Base-by-base conservation (phyloP, 108 stramenopile species). In the Pinguiococcus pyrenoidosus region DNA sequence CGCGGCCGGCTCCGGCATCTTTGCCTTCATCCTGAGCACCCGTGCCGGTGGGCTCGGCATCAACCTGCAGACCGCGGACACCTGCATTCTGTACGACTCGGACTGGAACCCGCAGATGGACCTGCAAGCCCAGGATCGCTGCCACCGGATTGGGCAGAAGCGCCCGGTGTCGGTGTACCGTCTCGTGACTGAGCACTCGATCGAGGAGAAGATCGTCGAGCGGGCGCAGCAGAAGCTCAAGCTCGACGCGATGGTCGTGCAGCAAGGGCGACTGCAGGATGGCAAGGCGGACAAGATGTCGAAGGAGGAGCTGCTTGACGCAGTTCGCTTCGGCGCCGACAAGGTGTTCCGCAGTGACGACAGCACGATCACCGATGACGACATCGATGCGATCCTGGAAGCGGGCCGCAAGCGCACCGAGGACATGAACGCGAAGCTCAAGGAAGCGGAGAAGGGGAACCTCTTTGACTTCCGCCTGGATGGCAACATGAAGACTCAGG, bases 81-180 rank as follows among this genome's bases (percentile, higher is more conserved):
- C 76, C 4, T 79, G 72, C 10, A 69, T 94, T 23, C 56, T 94
- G 23, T 89, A 77, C 40, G 82, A 84, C 64, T 83, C 82, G 2
- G 93, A 95, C 68, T 95, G 93, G 93, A 95, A 95, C 57, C 90
- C 90, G 1, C 78, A 83, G 14, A 84, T 81, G 26, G 92, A 94
- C 68, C 50, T 82, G 4, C 90, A 92, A 51, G 90, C 90, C 2
- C 78, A 87, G 72, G 79, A 83, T 49, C 40, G 69, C 1, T 49
- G 44, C 2, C 69, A 70, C 38, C 63, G 69, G n/a, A 85, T 92
- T 54, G 92, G 92, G 18, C 85, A 88, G 56, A 75, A 56, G 10
- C 80, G 80, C 39, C 63, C 72, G 28, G 87, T 89, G 0, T 75
- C 71, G n/a, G 87, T 94, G 1, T 88, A 79, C 71, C 78, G 92